Conservation (phyloP, 495 filamentous ascomycete genomes). For the Aspergillus taichungensis region DNA sequence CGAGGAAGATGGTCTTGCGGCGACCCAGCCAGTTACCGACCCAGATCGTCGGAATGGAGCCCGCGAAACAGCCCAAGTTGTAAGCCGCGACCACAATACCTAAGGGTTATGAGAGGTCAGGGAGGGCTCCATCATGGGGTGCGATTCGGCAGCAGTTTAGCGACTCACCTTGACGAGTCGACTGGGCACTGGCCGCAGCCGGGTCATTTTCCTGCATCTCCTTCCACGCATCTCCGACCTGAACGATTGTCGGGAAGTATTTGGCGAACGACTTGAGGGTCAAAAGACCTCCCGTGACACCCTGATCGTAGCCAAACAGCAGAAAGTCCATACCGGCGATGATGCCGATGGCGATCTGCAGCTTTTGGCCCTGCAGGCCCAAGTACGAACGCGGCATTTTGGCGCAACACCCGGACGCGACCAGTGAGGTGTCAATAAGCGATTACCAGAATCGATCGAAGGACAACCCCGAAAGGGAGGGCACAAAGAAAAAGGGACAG, state of each 20-base stretch:
- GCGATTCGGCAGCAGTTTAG: background rate
- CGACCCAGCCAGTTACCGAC: constrained; percentile 62
- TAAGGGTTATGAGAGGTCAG: constrained; percentile 5
- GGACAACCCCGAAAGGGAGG: background rate
- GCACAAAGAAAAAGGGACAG: background rate
- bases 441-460: constrained; percentile 5
- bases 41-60: constrained; percentile 49
- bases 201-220: too few relatives aligned
- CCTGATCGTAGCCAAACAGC: constrained; percentile 50
- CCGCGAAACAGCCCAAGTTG: constrained; percentile 56
- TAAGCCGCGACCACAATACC: constrained; percentile 56
- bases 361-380: constrained; percentile 55
- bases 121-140: background rate
- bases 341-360: constrained; percentile 59
- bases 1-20: constrained; percentile 59
- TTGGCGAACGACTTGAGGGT: constrained; percentile 45
- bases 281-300: constrained; percentile 52
- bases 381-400: constrained; percentile 40
- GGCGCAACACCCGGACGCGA: background rate
- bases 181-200: constrained; percentile 24
- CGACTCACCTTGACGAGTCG: constrained; percentile 47
- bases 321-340: constrained; percentile 67
- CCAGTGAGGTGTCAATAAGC: background rate
- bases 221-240: too few relatives aligned
- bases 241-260: constrained; percentile 44